Evolutionary conservation across 2,329 filamentous ascomycete genomes (phyloP).

Genomic region (Claviceps citrina): DNA sequence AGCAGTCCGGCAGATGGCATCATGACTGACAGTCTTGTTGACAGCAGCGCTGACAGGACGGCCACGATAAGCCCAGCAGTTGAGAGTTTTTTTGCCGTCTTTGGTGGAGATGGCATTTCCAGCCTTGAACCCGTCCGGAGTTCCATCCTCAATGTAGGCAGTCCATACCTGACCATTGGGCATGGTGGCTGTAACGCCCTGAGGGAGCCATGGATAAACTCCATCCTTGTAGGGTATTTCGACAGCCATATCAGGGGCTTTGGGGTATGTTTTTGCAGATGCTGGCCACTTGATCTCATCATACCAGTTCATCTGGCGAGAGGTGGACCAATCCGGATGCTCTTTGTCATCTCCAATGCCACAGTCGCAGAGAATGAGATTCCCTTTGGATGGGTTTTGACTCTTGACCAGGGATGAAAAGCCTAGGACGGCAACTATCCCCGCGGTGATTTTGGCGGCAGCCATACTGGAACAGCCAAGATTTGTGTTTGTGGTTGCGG

Average conservation of each 20-base stretch:
- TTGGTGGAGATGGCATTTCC: conserved; percentile 25
- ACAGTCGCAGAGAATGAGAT: conserved; percentile 27
- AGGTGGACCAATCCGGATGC: conserved; percentile 26
- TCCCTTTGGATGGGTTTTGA: conserved; percentile 18
- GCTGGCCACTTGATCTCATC: conserved; percentile 22
- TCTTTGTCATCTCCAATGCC: conserved; percentile 27
- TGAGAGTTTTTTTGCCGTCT: conserved; percentile 23
- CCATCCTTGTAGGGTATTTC: conserved; percentile 24
- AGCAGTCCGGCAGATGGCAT: conserved; percentile 25
- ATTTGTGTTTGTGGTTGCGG: not conserved
- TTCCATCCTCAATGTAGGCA: conserved; percentile 26
- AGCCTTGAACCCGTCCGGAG: conserved; percentile 24
- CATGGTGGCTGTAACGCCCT: conserved; percentile 23
- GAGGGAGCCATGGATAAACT: conserved; percentile 23
- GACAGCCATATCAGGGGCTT: conserved; percentile 23
- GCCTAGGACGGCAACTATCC: conserved; percentile 11
- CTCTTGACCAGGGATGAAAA: conserved; percentile 11
- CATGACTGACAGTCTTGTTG: conserved; percentile 23
- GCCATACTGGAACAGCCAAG: conserved; percentile 10
- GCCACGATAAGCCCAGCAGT: conserved; percentile 27
- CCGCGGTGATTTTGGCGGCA: conserved; percentile 10
- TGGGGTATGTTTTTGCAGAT: conserved; percentile 19
- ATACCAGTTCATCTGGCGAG: conserved; percentile 30
- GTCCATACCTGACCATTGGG: conserved; percentile 26
- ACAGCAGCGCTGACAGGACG: conserved; percentile 23